Percentiles rank a stretch among this genome's conserved stretches.
Conservation (phyloP, 805 yeast genomes). For the Metschnikowia shivogae region DNA sequence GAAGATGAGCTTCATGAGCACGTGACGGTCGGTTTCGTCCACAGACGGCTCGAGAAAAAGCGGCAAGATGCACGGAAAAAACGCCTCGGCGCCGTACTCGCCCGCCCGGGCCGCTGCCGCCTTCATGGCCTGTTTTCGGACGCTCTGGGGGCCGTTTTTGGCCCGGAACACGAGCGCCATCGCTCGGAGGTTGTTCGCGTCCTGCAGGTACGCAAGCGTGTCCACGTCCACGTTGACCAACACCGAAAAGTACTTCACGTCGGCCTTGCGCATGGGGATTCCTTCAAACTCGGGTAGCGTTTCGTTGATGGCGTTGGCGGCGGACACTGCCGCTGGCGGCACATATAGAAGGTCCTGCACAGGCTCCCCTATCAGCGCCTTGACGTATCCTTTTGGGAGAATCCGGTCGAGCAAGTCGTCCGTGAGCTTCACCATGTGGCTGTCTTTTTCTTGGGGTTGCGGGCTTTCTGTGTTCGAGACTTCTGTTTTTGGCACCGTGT, state of each 20-base stretch:
- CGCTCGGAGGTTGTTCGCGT: constrained; percentile 55
- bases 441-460: background rate
- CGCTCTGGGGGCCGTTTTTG: constrained; percentile 71
- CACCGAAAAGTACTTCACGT: constrained; percentile 65
- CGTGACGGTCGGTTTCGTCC: constrained; percentile 79
- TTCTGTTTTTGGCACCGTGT: background rate
- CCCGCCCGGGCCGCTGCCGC: constrained; percentile 60
- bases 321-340: constrained; percentile 44
- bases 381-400: constrained; percentile 50
- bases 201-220: constrained; percentile 26
- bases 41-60: constrained; percentile 64
- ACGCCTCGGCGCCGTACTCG: constrained; percentile 61
- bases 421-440: constrained; percentile 14
- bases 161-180: constrained; percentile 62
- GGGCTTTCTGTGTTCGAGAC: background rate
- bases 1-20: constrained; percentile 71
- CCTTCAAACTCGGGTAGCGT: constrained; percentile 16
- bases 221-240: constrained; percentile 32
- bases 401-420: constrained; percentile 45
- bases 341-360: constrained; percentile 38
- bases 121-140: constrained; percentile 67
- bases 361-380: constrained; percentile 25
- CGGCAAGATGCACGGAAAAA: constrained; percentile 73
- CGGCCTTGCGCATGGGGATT: constrained; percentile 50
- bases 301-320: constrained; percentile 21